These are phyloP conservation scores for Ettlia oleoabundans DNA, from an alignment of 139 green algal species.

Conservation along the genomic window DNA sequence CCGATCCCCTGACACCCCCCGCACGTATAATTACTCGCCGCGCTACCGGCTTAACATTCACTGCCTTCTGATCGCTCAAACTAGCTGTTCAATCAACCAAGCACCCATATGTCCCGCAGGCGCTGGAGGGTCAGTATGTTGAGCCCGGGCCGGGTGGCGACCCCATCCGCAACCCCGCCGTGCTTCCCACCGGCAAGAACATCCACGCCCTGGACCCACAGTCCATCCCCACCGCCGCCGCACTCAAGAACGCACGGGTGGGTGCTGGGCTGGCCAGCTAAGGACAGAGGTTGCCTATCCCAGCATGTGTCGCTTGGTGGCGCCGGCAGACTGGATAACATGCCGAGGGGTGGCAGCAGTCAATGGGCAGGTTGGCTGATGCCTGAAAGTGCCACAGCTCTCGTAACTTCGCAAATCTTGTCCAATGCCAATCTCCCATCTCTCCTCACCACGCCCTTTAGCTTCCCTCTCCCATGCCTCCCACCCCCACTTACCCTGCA, in stretches of 20 bases:
- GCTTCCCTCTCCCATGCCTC: neutral
- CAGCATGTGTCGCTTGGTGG: no score
- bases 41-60: no score
- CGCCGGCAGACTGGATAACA: no score
- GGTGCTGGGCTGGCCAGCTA: neutral
- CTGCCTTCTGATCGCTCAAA: no score
- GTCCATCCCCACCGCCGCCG: conserved; percentile 90
- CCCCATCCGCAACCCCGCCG: conserved; percentile 97
- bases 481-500: neutral
- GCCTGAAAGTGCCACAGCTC: no score
- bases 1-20: no score
- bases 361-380: no score
- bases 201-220: conserved; percentile 99
- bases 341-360: no score
- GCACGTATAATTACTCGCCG: no score
- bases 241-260: conserved; percentile 81
- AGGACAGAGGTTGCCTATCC: no score
- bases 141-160: conserved; percentile 97
- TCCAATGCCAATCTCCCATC: neutral
- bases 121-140: conserved; percentile 91
- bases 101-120: conserved; percentile 47
- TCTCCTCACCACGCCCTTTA: neutral
- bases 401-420: neutral
- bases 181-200: conserved; percentile 99
- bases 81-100: neutral